These are phyloP conservation scores for Pleurostoma richardsiae DNA, from an alignment of 2,329 filamentous ascomycete species.

Conservation along the genomic window DNA sequence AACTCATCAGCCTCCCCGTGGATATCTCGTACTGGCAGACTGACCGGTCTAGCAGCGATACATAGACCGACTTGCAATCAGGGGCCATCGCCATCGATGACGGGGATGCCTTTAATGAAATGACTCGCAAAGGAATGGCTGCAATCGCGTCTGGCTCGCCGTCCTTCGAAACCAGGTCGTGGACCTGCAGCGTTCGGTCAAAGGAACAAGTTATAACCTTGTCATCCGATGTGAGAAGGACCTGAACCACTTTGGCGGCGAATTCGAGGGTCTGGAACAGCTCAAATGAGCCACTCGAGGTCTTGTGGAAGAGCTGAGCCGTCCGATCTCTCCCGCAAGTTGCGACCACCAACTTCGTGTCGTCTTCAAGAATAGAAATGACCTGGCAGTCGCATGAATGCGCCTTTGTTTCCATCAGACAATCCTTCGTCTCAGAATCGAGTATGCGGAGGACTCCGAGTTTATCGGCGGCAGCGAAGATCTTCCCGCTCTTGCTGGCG, in stretches of 20 bases:
- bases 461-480: conserved; percentile 80
- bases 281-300: conserved; percentile 54
- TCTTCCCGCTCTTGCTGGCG: conserved; percentile 55
- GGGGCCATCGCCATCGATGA: conserved; percentile 72
- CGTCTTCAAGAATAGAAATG: conserved; percentile 65
- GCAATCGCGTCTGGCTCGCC: conserved; percentile 61
- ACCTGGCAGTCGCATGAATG: conserved; percentile 82
- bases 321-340: conserved; percentile 85
- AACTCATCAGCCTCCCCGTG: conserved; percentile 63
- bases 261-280: conserved; percentile 93
- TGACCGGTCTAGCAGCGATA: conserved; percentile 56
- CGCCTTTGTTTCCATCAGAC: conserved; percentile 71
- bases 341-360: conserved; percentile 63
- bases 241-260: conserved; percentile 74
- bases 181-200: conserved; percentile 80
- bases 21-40: conserved; percentile 57
- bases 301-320: conserved; percentile 78
- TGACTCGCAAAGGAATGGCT: conserved; percentile 70
- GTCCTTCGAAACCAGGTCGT: conserved; percentile 70
- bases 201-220: conserved; percentile 80
- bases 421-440: conserved; percentile 55
- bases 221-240: conserved; percentile 68
- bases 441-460: conserved; percentile 75
- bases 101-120: conserved; percentile 81
- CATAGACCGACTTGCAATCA: conserved; percentile 53